Base-by-base conservation (phyloP, 2,329 filamentous ascomycete genomes). In the Plenodomus tracheiphilus region DNA sequence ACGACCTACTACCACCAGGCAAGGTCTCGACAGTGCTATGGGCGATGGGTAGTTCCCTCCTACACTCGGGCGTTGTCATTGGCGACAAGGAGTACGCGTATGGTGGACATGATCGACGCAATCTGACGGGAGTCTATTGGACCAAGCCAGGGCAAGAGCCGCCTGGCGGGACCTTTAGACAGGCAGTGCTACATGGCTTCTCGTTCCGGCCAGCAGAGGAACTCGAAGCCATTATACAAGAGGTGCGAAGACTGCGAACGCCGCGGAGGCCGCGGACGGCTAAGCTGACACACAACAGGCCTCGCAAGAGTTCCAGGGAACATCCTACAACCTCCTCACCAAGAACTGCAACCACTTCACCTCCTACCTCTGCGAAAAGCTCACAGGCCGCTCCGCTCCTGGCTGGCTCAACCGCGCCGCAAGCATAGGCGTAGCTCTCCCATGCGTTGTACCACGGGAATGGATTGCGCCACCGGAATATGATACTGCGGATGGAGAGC, bases 291-390 rank as follows among this genome's bases (percentile, higher is more conserved):
- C n/a, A 10, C 5, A 3, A 9, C 47, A 75, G 68, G 86, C 86
- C 11, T 89, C 86, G 1, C 81, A 87, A 36, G 80, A 86, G 58
- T 95, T 94, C 62, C 80, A 85, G 47, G 90, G 90, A 19, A 85
- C 85, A 0, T 81, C 82, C 13, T 94, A 95, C 73, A 93, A 94
- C 64, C 81, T 95, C 13, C 79, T 95, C 38, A 91, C 86, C 17
- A 85, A 85, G 61, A 95, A 95, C 72, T 95, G 90, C 80, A 95
- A 95, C 70, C 90, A 95, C 70, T 95, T 95, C 69, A 93, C 89
- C 2, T 85, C 84, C 17, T 84, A 87, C 62, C 80, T 95, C 16
- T 91, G 88, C 72, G 79, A 86, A 68, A 83, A 82, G 58, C 79
- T 95, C 46, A 93, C 88, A 2, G 84, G 85, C 5, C 81, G 83